Conservation (phyloP, 768 basidiomycete species). For the Heimioporus sp. region DNA sequence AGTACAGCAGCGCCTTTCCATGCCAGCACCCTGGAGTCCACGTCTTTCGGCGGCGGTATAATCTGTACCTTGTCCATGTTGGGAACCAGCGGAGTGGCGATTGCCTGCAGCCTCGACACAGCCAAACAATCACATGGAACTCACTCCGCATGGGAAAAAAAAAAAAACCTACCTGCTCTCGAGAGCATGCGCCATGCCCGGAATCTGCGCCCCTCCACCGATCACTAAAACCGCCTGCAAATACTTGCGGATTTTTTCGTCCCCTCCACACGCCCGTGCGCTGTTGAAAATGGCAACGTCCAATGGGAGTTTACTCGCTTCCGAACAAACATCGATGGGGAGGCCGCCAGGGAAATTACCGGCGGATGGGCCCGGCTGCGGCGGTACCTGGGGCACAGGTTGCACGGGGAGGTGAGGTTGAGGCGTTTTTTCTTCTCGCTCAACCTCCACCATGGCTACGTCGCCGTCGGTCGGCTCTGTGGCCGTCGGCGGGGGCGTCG, state of each 20-base stretch:
- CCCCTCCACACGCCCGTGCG: constrained; percentile 80
- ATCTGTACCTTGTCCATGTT: constrained; percentile 89
- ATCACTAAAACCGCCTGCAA: constrained; percentile 85
- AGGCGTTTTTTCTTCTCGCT: constrained; percentile 37
- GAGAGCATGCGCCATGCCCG: constrained; percentile 81
- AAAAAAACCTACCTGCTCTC: constrained; percentile 66
- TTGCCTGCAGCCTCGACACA: constrained; percentile 60
- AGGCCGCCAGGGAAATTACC: constrained; percentile 41
- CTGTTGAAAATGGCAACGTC: constrained; percentile 94
- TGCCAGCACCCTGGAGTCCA: constrained; percentile 84
- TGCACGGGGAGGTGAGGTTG: constrained; percentile 27
- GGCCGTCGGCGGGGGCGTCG: constrained; percentile 27
- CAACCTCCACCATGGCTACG: constrained; percentile 47
- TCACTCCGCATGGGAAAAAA: background rate
- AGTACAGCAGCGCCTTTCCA: constrained; percentile 97
- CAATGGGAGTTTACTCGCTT: constrained; percentile 86
- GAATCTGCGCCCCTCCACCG: constrained; percentile 78
- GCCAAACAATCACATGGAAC: constrained; percentile 3
- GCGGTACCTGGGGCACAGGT: constrained; percentile 11
- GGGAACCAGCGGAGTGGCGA: constrained; percentile 76
- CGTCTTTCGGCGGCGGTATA: constrained; percentile 91
- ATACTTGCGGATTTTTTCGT: constrained; percentile 88
- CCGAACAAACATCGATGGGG: constrained; percentile 75
- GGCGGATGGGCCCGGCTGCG: constrained; percentile 22
- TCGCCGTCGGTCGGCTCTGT: constrained; percentile 25